These are phyloP conservation scores for Podila epicladia DNA, from an alignment of 192 early-diverging fungal species.

Conservation along the genomic window DNA sequence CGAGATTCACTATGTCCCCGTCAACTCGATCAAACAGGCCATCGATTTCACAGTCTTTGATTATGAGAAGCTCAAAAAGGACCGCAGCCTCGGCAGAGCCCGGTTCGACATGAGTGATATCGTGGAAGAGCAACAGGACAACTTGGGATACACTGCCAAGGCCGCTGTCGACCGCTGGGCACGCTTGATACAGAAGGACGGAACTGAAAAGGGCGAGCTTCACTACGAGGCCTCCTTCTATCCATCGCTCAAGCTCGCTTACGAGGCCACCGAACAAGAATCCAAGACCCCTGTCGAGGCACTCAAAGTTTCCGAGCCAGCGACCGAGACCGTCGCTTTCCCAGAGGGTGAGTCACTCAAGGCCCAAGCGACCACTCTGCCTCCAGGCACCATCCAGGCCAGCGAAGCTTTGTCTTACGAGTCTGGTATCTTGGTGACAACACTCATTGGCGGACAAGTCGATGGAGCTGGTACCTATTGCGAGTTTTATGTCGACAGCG, in stretches of 20 bases:
- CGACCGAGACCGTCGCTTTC: constrained; percentile 26
- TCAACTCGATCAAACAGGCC: constrained; percentile 78
- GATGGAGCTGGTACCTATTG: constrained; percentile 40
- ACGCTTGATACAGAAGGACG: constrained; percentile 64
- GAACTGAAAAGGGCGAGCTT: constrained; percentile 66
- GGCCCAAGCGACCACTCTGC: constrained; percentile 8
- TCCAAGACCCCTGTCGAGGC: too few species aligned
- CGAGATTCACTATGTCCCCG: constrained; percentile 85
- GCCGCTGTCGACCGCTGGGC: constrained; percentile 54
- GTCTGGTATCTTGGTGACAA: constrained; percentile 39
- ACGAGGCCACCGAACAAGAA: constrained; percentile 23
- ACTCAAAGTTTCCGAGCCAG: too few species aligned
- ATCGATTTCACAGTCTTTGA: constrained; percentile 87
- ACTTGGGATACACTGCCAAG: constrained; percentile 29
- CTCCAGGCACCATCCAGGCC: constrained; percentile 22
- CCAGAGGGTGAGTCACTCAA: constrained; percentile 15
- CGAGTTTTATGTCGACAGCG: constrained; percentile 48
- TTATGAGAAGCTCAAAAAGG: constrained; percentile 86
- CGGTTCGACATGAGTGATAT: constrained; percentile 69
- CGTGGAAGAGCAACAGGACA: constrained; percentile 57
- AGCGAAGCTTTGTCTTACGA: constrained; percentile 37
- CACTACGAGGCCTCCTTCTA: constrained; percentile 65
- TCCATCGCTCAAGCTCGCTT: constrained; percentile 49
- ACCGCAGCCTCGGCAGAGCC: constrained; percentile 82
- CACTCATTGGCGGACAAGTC: constrained; percentile 24